Evolutionary conservation across 352 stramenopile species (phyloP).

Genomic region (Blastocystis hominis): DNA sequence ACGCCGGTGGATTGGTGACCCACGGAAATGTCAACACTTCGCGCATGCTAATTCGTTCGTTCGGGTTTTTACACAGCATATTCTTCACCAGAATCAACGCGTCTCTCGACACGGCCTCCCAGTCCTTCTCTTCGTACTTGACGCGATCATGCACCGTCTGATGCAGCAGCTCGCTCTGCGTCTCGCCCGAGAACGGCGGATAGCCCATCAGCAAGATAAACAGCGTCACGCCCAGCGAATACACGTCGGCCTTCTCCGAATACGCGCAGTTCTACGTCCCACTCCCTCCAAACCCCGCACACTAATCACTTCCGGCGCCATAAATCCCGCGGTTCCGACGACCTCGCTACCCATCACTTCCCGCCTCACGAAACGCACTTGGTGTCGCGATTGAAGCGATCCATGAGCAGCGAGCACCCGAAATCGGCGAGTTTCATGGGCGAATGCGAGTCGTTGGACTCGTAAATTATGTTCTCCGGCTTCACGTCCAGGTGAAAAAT

Average conservation of each 20-base stretch:
- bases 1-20: conserved; percentile 35
- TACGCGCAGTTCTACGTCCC: not conserved
- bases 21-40: conserved; percentile 35
- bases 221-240: conserved; percentile 22
- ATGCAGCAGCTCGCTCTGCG: not conserved
- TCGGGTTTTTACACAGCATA: conserved; percentile 35
- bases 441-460: conserved; percentile 65
- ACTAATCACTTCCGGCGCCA: conserved; percentile 42
- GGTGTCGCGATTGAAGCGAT: not conserved
- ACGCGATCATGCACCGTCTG: conserved; percentile 13
- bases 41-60: conserved; percentile 1
- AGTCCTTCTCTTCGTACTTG: not conserved
- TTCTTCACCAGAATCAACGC: conserved; percentile 47
- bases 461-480: conserved; percentile 73
- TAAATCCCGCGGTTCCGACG: conserved; percentile 31
- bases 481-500: conserved; percentile 78
- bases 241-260: conserved; percentile 35
- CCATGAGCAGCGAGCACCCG: conserved; percentile 65
- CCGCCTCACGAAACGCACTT: not conserved
- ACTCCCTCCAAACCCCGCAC: not conserved
- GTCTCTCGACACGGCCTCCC: not conserved
- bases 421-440: conserved; percentile 71
- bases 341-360: not conserved
- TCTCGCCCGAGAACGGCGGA: not conserved
- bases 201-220: conserved; percentile 49